Base-by-base conservation (phyloP, 2,329 filamentous ascomycete genomes). In the Lachnum nothofagi region DNA sequence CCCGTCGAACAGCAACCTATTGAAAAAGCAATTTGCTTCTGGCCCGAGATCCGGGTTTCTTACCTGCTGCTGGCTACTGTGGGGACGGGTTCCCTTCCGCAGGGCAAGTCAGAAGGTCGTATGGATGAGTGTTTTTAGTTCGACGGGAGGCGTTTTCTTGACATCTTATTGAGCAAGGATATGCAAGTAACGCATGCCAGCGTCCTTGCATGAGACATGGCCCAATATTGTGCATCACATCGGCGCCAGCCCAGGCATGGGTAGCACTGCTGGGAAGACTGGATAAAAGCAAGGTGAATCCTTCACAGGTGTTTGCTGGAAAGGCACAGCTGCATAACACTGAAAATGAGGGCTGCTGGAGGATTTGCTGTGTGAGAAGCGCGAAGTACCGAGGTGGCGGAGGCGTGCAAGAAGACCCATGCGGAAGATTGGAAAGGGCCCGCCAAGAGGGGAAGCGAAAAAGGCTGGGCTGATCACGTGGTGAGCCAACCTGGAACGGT, bases 131-230 rank as follows among this genome's bases (percentile, higher is more conserved):
- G 9, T 34, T 29, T 29, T 16, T 34, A 34, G 31, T 37, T 54
- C 17, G 35, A 53, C 44, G 54, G 46, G 48, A 55, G 52, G 52
- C 52, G 54, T 57, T 51, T 57, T 49, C 37, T 46, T 41, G 48
- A 48, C 44, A 41, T 51, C 31, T 46, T 44, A 52, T 49, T 46
- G 46, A 55, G 47, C 55, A 56, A 51, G 55, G 55, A 51, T 58
- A 10, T 12, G n/a, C 27, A 38, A 42, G 20, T 33, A 49, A 27
- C 22, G 44, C 51, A 55, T 54, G 53, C 44, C 50, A 46, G 39
- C 44, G 48, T 46, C 49, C 55, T 44, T 56, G 53, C 54, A 57
- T 57, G 47, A 55, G 49, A 55, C 54, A 52, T 45, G 42, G 44
- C 46, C 53, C 55, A 55, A 55, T 57, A 46, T 44, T 45, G 40